A percentile compares a stretch with the other conserved stretches of the same genome.
These are phyloP conservation scores for Orbilia oligospora DNA, from an alignment of 2,329 filamentous ascomycete species.

Conservation along the genomic window DNA sequence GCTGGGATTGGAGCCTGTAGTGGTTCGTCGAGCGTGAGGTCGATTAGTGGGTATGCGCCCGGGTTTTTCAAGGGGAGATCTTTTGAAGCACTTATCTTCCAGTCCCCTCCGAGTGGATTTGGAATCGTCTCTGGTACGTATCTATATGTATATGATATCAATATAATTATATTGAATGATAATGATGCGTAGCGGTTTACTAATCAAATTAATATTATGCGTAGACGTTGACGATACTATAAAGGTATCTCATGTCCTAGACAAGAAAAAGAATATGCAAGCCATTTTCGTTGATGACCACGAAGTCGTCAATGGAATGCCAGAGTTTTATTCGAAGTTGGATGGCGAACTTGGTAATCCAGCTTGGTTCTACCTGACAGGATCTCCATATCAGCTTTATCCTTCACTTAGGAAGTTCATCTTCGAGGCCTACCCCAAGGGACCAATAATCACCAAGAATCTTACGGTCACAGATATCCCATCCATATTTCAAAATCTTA, in stretches of 20 bases:
- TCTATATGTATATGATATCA: background rate
- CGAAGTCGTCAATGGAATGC: slow-evolving; percentile 83
- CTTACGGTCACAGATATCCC: slow-evolving; percentile 66
- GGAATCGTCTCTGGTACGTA: slow-evolving; percentile 51
- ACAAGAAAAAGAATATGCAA: slow-evolving; percentile 82
- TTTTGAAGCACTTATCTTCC: slow-evolving; percentile 40
- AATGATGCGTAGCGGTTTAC: background rate
- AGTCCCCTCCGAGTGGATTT: slow-evolving; percentile 35
- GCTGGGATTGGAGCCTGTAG: slow-evolving; percentile 30
- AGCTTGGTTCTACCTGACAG: slow-evolving; percentile 92
- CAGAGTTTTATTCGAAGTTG: slow-evolving; percentile 81
- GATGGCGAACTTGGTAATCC: slow-evolving; percentile 72
- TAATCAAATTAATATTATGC: background rate
- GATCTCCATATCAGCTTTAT: slow-evolving; percentile 94
- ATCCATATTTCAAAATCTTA: slow-evolving; percentile 9
- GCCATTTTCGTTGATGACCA: slow-evolving; percentile 87
- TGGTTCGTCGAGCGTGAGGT: slow-evolving; percentile 21
- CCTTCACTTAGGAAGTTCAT: slow-evolving; percentile 85
- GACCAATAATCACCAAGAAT: slow-evolving; percentile 87
- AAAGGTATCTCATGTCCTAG: slow-evolving; percentile 87
- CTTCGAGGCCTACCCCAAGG: slow-evolving; percentile 78
- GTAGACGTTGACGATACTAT: slow-evolving; percentile 94
- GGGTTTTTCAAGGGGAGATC: slow-evolving; percentile 23
- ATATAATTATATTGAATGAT: background rate
- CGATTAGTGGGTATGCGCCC: slow-evolving; percentile 28